Evolutionary conservation across 1,284 basidiomycete genomes (phyloP), one percentile per base, ranked within the genome.

Genomic region (Irpex sp.): DNA sequence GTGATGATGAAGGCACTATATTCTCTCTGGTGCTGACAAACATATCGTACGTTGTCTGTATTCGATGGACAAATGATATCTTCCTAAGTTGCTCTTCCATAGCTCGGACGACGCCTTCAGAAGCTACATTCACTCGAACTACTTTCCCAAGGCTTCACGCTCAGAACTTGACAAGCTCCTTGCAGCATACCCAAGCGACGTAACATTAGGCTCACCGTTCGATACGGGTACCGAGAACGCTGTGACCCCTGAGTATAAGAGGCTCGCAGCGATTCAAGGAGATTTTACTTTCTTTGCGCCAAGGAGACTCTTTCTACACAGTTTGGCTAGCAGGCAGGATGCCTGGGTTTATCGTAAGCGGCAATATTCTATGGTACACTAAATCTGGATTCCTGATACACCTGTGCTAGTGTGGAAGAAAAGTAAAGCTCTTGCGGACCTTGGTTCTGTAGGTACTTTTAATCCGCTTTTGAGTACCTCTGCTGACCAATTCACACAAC

Each of bases 211-310:
- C 4, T 84, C 84, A 0, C 85, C 85, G 0, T 87, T 79, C 65
- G 72, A 76, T 59, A 86, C 84, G 0, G 77, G 81, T 0, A 63
- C 72, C 36, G 51, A 77, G 4, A 81, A 84, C 62, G 76, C 74
- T 0, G 61, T 85, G 13, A 77, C 79, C 0, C 79, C 81, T 0
- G 74, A 85, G 62, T 85, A 75, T 73, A 83, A 86, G 70, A 74
- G 84, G 13, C 67, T 85, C 2, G 78, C 83, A 4, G 76, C 83
- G 0, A 72, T 85, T 63, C 74, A 74, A 54, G 83, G 82, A 0
- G 84, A 86, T 62, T 69, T 73, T 2, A 74, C 79, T 0, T 85
- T 86, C 71, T 82, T 85, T 60, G 82, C 76, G 0, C 81, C 82
- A 2, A 74, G 83, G 33, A 31, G 69, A 33, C 66, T 67, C 62